phyloP scores from a whole-genome alignment of 164 flowering plant genomes.

The Magnolia changhungtana region DNA sequence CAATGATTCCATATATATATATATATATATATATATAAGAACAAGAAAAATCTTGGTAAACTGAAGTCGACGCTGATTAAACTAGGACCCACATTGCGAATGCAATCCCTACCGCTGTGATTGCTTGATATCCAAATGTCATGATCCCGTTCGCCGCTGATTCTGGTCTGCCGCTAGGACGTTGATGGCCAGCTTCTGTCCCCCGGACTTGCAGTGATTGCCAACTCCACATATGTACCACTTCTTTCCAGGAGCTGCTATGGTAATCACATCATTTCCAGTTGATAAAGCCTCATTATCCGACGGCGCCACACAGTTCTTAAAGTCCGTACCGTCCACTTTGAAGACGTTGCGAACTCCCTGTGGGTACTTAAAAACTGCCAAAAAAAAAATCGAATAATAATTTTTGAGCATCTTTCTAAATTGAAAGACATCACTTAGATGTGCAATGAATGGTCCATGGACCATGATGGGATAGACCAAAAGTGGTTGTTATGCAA shows the following conservation, averaged over 20 bases:
- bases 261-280: constrained; percentile 22
- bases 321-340: constrained; percentile 17
- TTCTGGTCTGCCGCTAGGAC: not conserved
- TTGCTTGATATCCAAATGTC: not conserved
- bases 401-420: too few species aligned
- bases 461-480: too few species aligned
- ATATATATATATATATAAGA: too few species aligned
- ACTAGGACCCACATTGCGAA: not conserved
- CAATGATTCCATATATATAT: too few species aligned
- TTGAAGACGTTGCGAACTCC: constrained; percentile 25
- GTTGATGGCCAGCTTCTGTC: constrained; percentile 20
- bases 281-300: not conserved
- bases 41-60: not conserved
- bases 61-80: not conserved
- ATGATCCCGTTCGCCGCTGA: constrained; percentile 1
- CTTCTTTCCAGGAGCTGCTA: constrained; percentile 18
- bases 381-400: not conserved
- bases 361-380: constrained; percentile 21
- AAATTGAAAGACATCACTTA: too few species aligned
- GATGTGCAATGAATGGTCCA: too few species aligned
- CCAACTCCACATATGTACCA: constrained; percentile 30
- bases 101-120: not conserved
- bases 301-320: constrained; percentile 12
- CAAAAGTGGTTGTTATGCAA: too few species aligned
- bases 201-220: constrained; percentile 17